These are phyloP conservation scores for Scytalidium lignicola DNA, from an alignment of 2,329 filamentous ascomycete genomes.

Conservation along the genomic window DNA sequence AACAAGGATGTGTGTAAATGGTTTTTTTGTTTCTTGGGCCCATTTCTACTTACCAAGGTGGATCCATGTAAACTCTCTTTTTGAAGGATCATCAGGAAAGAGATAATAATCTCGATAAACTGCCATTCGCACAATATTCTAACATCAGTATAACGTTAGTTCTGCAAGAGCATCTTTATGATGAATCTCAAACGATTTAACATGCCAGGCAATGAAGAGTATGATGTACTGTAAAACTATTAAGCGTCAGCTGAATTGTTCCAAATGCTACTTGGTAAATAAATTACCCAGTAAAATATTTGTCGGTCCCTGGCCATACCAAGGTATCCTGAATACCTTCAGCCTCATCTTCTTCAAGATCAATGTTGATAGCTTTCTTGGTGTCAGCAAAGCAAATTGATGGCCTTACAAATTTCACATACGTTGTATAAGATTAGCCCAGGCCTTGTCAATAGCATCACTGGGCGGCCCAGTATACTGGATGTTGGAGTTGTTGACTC, in stretches of 20 bases:
- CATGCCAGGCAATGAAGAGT: constrained; percentile 1
- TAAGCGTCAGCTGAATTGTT: neutral
- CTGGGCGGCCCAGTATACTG: neutral
- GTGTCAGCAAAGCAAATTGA: no score
- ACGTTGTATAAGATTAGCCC: neutral
- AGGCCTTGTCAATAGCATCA: neutral
- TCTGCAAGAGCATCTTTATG: neutral
- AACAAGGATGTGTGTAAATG: neutral
- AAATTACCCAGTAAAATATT: neutral
- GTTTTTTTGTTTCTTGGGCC: neutral
- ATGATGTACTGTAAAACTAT: neutral
- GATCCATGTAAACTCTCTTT: neutral
- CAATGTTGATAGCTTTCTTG: neutral
- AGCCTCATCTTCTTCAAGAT: neutral
- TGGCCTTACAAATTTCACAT: no score
- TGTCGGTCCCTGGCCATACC: neutral
- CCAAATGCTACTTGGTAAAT: no score
- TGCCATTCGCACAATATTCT: constrained; percentile 1
- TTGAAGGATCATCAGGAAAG: neutral
- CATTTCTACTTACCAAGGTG: neutral
- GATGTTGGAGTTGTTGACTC: neutral
- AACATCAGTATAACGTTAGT: neutral
- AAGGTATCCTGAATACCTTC: neutral
- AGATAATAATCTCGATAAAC: neutral
- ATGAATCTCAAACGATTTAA: no score